Base-by-base conservation (phyloP, 345 rosid species). In the Rhizophora apiculata region DNA sequence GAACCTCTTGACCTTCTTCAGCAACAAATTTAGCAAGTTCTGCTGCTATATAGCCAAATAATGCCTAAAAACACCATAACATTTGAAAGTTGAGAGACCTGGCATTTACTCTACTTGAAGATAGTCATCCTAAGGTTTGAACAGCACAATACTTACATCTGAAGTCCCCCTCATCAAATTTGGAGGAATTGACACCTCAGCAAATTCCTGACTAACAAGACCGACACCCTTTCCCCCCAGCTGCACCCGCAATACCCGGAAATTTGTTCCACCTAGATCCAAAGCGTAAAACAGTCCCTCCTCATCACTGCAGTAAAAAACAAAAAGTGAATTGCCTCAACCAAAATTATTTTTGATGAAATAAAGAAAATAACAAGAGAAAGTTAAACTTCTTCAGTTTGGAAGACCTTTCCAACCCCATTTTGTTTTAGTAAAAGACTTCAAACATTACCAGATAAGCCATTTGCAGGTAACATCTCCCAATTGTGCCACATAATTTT, bases 241-340 rank as follows among this genome's bases (percentile, higher is more conserved):
- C 67, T 88, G 90, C 68, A 96, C 91, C 64, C 99, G 89, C 76
- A 96, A 64, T 30, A 90, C 91, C 57, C 98, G 98, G 80, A 96
- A 96, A 73, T 96, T 96, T 51, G 99, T 96, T 52, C 99, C 99
- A 5, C 99, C 99, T 63, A 96, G 89, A 77, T 96, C 99, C 87
- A 96, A 77, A 18, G 98, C 99, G 74, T 96, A 96, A 70, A 83
- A 96, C 62, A 85, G 51, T 49, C 98, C 99, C 62, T 86, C 68
- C 82, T 96, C 99, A 37, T 89, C 81, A 72, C 99, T 95, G 75
- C 62, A 69, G 68, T 20, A 53, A 66, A 61, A 66, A 58, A 31
- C 65, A 59, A 13, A 59, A 22, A 21, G n/a, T 13, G 43, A 4
- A 58, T 43, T 24, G 8, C 24, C 34, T 19, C 11, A 11, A 30